phyloP scores from a whole-genome alignment of 768 basidiomycete genomes.

The Dictyophora rubrovolvata region DNA sequence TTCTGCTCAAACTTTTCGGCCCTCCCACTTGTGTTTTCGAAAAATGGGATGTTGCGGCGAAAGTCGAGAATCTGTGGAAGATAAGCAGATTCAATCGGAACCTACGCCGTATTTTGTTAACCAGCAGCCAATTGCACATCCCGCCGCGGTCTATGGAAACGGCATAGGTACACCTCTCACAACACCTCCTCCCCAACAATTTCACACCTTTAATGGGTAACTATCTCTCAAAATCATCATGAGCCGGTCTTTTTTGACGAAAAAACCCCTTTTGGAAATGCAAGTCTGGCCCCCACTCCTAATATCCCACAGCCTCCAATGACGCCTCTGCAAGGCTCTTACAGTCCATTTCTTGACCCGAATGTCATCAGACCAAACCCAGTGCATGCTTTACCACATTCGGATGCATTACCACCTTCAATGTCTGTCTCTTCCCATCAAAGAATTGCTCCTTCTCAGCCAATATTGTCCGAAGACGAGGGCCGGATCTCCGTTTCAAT shows the following conservation, averaged over 20 bases:
- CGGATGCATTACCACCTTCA: constrained; percentile 3
- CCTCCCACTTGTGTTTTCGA: neutral
- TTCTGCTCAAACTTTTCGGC: neutral
- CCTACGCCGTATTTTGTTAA: constrained; percentile 6
- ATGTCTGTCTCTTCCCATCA: constrained; percentile 1
- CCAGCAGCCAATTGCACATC: constrained; percentile 3
- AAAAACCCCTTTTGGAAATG: neutral
- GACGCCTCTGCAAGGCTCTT: constrained; percentile 1
- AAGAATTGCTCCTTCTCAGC: neutral
- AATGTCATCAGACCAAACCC: constrained; percentile 17
- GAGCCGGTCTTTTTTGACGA: too few relatives aligned
- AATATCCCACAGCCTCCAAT: neutral
- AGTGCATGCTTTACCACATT: constrained; percentile 10
- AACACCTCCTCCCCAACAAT: neutral
- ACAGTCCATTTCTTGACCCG: constrained; percentile 15
- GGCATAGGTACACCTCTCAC: neutral
- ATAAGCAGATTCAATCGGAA: constrained; percentile 1
- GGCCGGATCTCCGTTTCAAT: constrained; percentile 78
- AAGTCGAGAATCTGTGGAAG: neutral
- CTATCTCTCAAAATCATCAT: too few relatives aligned
- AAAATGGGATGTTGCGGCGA: constrained; percentile 9
- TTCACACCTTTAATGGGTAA: neutral
- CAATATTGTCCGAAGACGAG: constrained; percentile 34
- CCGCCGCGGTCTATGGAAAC: neutral
- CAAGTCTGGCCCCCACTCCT: neutral